Base-by-base conservation (phyloP, 345 rosid genomes). In the Rhodomyrtus tomentosa region DNA sequence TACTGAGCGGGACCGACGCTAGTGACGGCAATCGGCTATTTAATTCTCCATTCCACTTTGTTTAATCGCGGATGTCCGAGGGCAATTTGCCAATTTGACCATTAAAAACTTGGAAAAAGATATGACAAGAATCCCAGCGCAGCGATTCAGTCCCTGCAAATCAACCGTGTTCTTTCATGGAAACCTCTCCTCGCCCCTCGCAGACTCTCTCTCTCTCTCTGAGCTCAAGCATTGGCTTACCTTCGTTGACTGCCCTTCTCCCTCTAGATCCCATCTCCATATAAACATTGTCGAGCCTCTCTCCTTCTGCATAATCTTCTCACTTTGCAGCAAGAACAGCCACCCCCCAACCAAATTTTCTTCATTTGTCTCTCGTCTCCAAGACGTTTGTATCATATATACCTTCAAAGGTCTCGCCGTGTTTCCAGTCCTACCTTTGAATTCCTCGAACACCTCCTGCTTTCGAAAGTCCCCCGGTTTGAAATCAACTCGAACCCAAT, bases 211-310 rank as follows among this genome's bases (percentile, higher is more conserved):
- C 54, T 79, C 82, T 76, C 81, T 68, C 74, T 32, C 74, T 56
- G 20, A 59, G 73, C 73, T 16, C 40, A 15, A 9, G 8, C 9
- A 9, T 74, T 24, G 81, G 88, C 76, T 79, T 89, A 79, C 87
- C 80, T 87, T 89, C 80, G 83, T 91, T 89, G 91, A 91, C 91
- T 84, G 87, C 24, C 86, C 54, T 4, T 74, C 51, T 10, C 85
- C 36, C 21, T 11, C 50, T 24, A 20, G 1, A 7, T 24, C 36
- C 25, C 13, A 11, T 54, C 27, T 20, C 50, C 45, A 45, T 48
- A 20, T 81, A 42, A 74, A 11, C 36, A 18, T 79, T 50, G 45
- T 10, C 22, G 56, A 51, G 2, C 72, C 58, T 16, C 32, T 56
- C 32, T 32, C n/a, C 11, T 6, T 55, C 24, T 4, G 14, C 42